phyloP scores from a whole-genome alignment of 2,329 filamentous ascomycete species.

The Clonostachys byssicola region DNA sequence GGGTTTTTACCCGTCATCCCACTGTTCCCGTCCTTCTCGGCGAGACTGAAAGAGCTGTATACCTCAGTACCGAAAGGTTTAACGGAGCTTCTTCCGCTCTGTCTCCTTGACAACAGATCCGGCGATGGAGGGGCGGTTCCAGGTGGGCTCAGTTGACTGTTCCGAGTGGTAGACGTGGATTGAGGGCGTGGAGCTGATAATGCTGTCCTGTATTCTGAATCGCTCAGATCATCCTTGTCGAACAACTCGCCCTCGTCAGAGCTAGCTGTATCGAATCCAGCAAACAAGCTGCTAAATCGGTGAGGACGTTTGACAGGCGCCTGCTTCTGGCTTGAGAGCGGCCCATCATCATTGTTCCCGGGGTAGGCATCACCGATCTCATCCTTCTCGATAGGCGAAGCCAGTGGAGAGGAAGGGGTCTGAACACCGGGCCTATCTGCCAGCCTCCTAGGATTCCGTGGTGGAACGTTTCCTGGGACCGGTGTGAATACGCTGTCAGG shows the following conservation, averaged over 20 bases:
- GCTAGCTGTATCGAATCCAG: constrained; percentile 72
- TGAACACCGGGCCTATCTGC: constrained; percentile 7
- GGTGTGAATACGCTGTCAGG: constrained; percentile 42
- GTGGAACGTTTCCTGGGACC: constrained; percentile 48
- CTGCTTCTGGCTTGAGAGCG: constrained; percentile 52
- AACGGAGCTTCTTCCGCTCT: constrained; percentile 10
- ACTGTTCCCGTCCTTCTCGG: constrained; percentile 28
- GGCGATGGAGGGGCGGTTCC: constrained; percentile 33
- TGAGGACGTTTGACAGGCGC: constrained; percentile 64
- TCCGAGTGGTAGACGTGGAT: constrained; percentile 25
- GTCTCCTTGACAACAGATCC: constrained; percentile 27
- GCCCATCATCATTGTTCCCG: constrained; percentile 77
- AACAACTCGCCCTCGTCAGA: constrained; percentile 60
- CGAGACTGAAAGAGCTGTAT: constrained; percentile 37
- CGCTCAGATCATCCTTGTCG: constrained; percentile 55
- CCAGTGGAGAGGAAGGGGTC: constrained; percentile 43
- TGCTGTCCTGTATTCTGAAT: constrained; percentile 63
- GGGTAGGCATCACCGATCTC: constrained; percentile 61
- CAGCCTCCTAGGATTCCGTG: constrained; percentile 53
- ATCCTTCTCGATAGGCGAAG: constrained; percentile 17
- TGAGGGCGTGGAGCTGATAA: constrained; percentile 58
- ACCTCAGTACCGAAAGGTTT: constrained; percentile 34
- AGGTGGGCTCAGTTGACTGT: constrained; percentile 33
- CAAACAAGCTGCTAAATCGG: constrained; percentile 80
- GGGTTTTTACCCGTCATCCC: neutral